Evolutionary conservation across 2,329 filamentous ascomycete species (phyloP), one percentile per base, ranked within the genome.

Genomic region (Fusarium sororula): DNA sequence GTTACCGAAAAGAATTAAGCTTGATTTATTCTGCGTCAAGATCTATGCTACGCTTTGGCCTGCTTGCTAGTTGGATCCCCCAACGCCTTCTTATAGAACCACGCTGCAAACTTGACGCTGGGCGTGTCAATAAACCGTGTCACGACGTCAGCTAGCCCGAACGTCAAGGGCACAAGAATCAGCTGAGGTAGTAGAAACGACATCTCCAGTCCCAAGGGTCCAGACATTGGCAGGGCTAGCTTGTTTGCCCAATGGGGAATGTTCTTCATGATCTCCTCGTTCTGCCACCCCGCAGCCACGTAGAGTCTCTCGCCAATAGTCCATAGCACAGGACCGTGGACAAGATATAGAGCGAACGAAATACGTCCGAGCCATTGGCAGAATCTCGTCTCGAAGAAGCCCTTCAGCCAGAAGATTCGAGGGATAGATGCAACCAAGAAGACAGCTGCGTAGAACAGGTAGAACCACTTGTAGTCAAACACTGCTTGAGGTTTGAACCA

Each of bases 401-500:
- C 70, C 79, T 87, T 88, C 22, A 92, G 83, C 86, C 86, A 88
- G 9, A 81, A 75, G n/a, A 93, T 85, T n/a, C 87, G 88, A 12
- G 88, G 87, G 6, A 89, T 82, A 1, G 87, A 84, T 3, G 87
- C 83, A 1, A 93, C 86, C 1, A 91, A 78, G 59, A 91, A 84
- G 30, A 84, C 82, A 3, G 90, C 85, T 2, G 90, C 90, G 83
- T 86, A 89, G 78, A 91, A 91, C 6, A 92, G 85, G 78, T 87
- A 92, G 81, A 92, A 92, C 90, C 90, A 92, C 80, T 92, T 92
- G 77, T 86, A 87, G 78, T 92, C 89, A 73, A 85, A 91, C 17
- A 91, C 88, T 3, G 90, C 90, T 77, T 92, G 90, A 0, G 91
- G 90, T 68, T 91, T 92, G 64, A 93, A 82, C 66, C 85, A 86